Evolutionary conservation across 1,139 yeast species (phyloP), one percentile per base, ranked within the genome.

Genomic region (Taphrina sp.): DNA sequence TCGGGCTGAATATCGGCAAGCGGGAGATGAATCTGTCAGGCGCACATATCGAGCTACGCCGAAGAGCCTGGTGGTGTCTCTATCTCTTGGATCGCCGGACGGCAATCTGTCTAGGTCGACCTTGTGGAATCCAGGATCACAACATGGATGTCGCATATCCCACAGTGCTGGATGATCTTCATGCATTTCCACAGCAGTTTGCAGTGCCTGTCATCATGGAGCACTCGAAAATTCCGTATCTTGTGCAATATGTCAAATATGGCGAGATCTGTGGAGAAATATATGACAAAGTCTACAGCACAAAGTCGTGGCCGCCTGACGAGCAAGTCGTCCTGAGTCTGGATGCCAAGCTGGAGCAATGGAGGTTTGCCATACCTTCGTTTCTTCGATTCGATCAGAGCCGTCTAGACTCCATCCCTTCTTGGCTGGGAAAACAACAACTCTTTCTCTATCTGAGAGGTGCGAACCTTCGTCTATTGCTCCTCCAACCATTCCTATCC

Each of bases 61-160:
- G 54, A 12, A 19, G 54, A 19, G 39, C 54, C 12, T 49, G 45
- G 46, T 49, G 54, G 54, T 49, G 46, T n/a, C 54, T 49, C 23
- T 49, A 49, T 19, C 17, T 49, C 22, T 36, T 49, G 23, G 54
- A 49, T 24, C 45, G 54, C 19, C 22, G 54, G 31, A 49, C 54
- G 20, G 38, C 54, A 23, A 42, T 49, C 3, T 38, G 26, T 23
- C 41, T 49, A 17, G 54, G 54, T 12, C 24, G 54, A 16, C 54
- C 54, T 5, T 31, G 29, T 20, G 39, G 39, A 16, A 49, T 49
- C 2, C 54, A 49, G 20, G 46, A 49, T 14, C 23, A 26, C 22
- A 46, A 49, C 16, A 23, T 37, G 16, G 46, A 49, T 31, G 54
- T 49, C 19, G 44, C 31, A 2, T 49, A 39, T 14, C 54, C 54